Evolutionary conservation across 768 basidiomycete species (phyloP).

Genomic region (Boletus eberwhitei): DNA sequence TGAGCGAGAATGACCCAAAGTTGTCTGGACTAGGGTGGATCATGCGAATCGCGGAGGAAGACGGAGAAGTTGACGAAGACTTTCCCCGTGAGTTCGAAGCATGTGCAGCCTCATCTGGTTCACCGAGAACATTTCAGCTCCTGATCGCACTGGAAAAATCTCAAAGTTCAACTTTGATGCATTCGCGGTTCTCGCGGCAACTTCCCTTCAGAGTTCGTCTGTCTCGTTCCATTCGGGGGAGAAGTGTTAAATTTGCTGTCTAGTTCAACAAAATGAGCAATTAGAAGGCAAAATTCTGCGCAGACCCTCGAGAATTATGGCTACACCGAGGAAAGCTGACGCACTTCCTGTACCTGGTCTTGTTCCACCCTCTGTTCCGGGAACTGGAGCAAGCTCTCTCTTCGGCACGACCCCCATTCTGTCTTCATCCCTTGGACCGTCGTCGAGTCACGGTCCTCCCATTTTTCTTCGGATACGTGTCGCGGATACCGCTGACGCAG

Average conservation of each 20-base stretch:
- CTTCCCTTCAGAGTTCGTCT: slow-evolving; percentile 59
- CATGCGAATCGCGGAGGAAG: slow-evolving; percentile 89
- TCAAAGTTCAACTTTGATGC: slow-evolving; percentile 87
- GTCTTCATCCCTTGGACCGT: slow-evolving; percentile 68
- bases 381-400: slow-evolving; percentile 43
- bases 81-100: slow-evolving; percentile 76
- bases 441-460: slow-evolving; percentile 71
- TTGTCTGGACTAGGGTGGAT: slow-evolving; percentile 88
- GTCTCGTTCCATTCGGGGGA: neutral
- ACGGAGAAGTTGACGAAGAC: slow-evolving; percentile 98
- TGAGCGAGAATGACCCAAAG: slow-evolving; percentile 60
- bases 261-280: slow-evolving; percentile 74
- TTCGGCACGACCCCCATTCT: slow-evolving; percentile 51
- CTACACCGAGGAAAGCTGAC: slow-evolving; percentile 57
- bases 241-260: neutral
- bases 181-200: slow-evolving; percentile 84
- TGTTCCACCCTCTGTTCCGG: slow-evolving; percentile 36
- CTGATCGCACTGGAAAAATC: slow-evolving; percentile 82
- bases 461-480: slow-evolving; percentile 82
- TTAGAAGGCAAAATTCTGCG: slow-evolving; percentile 81
- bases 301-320: slow-evolving; percentile 64
- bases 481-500: slow-evolving; percentile 75
- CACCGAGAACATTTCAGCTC: slow-evolving; percentile 50
- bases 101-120: neutral
- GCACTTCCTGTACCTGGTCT: slow-evolving; percentile 39